Evolutionary conservation across 2,329 filamentous ascomycete genomes (phyloP).

Genomic region (Alternaria panax): DNA sequence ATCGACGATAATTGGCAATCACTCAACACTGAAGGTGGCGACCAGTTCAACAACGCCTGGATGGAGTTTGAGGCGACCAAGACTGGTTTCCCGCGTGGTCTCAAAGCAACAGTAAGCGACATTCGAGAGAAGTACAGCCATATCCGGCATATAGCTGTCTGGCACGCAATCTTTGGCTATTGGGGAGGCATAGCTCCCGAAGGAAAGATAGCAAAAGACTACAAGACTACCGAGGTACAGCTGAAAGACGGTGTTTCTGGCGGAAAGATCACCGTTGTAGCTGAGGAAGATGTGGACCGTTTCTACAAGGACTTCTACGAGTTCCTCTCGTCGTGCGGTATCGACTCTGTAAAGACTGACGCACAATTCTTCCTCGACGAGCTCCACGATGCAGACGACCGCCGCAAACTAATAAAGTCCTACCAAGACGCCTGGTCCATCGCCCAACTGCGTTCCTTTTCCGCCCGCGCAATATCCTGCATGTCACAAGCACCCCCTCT

Average conservation of each 20-base stretch:
- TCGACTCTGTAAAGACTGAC: constrained; percentile 92
- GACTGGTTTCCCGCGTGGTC: constrained; percentile 77
- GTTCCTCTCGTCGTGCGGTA: constrained; percentile 75
- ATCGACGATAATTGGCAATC: constrained; percentile 91
- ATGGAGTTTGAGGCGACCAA: constrained; percentile 85
- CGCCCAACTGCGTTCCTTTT: constrained; percentile 78
- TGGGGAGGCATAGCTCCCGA: constrained; percentile 83
- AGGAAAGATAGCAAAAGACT: constrained; percentile 76
- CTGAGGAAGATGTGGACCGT: constrained; percentile 72
- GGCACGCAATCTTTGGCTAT: constrained; percentile 76
- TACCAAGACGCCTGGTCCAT: constrained; percentile 90
- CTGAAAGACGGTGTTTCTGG: constrained; percentile 65
- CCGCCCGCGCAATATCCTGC: constrained; percentile 82
- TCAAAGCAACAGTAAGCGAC: constrained; percentile 72
- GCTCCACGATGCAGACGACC: constrained; percentile 70
- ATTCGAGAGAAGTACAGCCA: constrained; percentile 74
- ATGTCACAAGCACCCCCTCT: constrained; percentile 92
- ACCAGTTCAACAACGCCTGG: constrained; percentile 62
- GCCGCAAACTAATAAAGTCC: constrained; percentile 73
- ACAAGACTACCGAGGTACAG: constrained; percentile 72
- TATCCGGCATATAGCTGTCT: constrained; percentile 86
- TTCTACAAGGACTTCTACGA: constrained; percentile 93
- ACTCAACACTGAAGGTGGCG: constrained; percentile 56
- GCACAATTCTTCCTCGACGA: constrained; percentile 89
- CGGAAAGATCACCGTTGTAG: constrained; percentile 75